phyloP scores from a whole-genome alignment of 2,329 filamentous ascomycete species.

The Ilyonectria sp. region DNA sequence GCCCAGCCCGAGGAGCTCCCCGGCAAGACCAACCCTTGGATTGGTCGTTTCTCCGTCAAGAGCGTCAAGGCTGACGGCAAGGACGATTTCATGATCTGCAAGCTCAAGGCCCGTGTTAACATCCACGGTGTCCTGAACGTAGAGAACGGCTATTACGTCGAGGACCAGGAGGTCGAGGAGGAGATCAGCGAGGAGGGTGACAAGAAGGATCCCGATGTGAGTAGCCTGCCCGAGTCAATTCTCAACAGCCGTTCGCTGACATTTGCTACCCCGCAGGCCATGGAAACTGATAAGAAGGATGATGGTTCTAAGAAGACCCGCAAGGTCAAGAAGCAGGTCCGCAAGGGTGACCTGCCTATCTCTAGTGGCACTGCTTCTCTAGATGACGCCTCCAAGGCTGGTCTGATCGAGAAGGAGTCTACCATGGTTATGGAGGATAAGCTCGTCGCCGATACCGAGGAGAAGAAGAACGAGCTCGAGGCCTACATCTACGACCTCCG shows the following conservation, averaged over 20 bases:
- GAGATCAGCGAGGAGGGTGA: constrained; percentile 80
- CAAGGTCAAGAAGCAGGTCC: constrained; percentile 99
- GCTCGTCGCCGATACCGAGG: constrained; percentile 96
- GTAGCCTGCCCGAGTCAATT: constrained; percentile 55
- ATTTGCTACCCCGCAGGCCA: constrained; percentile 69
- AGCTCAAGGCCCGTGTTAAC: constrained; percentile 97
- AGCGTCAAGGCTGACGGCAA: constrained; percentile 93
- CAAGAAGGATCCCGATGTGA: constrained; percentile 81
- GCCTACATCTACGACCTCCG: constrained; percentile 97
- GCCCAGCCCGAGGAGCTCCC: constrained; percentile 88
- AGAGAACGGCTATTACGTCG: constrained; percentile 97
- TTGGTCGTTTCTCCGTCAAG: constrained; percentile 98
- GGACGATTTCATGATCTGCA: constrained; percentile 99
- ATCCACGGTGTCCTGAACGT: constrained; percentile 97
- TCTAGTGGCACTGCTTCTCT: constrained; percentile 86
- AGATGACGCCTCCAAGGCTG: constrained; percentile 76
- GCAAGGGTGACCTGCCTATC: constrained; percentile 95
- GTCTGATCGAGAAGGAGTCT: constrained; percentile 85
- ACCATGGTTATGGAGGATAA: constrained; percentile 98
- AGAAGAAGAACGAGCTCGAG: constrained; percentile 99
- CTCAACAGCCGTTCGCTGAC: constrained; percentile 46
- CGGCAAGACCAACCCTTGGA: constrained; percentile 93
- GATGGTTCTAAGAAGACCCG: constrained; percentile 87
- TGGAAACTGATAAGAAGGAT: constrained; percentile 85
- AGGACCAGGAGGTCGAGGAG: constrained; percentile 97